Evolutionary conservation across 306 rosid species (phyloP), one percentile per base, ranked within the genome.

Genomic region (Senna tora): DNA sequence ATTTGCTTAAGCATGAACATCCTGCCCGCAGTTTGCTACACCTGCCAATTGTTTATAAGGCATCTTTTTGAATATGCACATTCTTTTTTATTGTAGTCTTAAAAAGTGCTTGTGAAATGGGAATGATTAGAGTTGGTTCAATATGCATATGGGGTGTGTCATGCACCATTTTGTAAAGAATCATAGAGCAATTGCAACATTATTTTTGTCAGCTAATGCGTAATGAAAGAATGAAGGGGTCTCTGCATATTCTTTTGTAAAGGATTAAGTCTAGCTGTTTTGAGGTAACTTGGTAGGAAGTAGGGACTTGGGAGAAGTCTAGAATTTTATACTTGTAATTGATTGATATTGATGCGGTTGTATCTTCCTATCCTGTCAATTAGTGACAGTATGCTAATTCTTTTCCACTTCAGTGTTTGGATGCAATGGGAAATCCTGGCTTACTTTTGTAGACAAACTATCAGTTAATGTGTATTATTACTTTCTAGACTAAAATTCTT

Each of bases 1-100:
- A 12, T 66, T 71, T 67, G 13, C 74, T 77, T 10, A 45, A 77
- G 67, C 52, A n/a, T 41, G 36, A 53, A 60, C 72, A 52, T 60
- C 41, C 63, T 28, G 16, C 62, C 20, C 39, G 30, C 47, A 58
- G 22, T 30, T 67, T 39, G 20, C 54, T 63, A 22, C 78, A 25
- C 21, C 55, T 38, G 56, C 70, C 39, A 61, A 36, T 59, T 72
- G 59, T 41, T 30, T 38, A 56, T 33, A 13, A 65, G 60, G 46
- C 72, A 41, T 57, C n/a, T 57, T 30, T 41, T 11, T 65, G 34
- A 25, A 52, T 60, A 51, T 52, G n/a, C 19, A 42, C 60, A 51
- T 53, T 20, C 59, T 15, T 67, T 38, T 60, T 67, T 36, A 17
- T 53, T 34, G 21, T 55, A 61, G 70, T 41, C 67, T 54, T 36